These are phyloP conservation scores for Endoconidiophora polonica DNA, from an alignment of 2,329 filamentous ascomycete species.

Conservation along the genomic window DNA sequence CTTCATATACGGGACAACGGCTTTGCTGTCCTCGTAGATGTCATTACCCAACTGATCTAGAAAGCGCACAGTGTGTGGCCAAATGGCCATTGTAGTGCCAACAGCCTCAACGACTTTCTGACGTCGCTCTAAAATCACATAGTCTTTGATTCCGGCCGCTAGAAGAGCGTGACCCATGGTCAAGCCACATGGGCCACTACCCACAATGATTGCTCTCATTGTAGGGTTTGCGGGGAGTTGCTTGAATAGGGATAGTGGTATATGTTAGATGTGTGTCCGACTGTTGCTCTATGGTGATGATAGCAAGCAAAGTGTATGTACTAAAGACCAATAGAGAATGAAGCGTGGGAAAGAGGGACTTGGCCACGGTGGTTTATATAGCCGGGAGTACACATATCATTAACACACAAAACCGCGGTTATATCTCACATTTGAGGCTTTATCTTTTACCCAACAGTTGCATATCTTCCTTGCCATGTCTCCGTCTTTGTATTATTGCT, in stretches of 20 bases:
- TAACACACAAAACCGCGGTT: too few species aligned
- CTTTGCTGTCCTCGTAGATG: constrained; percentile 15
- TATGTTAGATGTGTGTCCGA: not conserved
- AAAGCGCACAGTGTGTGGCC: constrained; percentile 17
- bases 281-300: too few species aligned
- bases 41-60: constrained; percentile 18
- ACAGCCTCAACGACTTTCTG: constrained; percentile 15
- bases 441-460: too few species aligned
- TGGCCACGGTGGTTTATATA: too few species aligned
- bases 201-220: constrained; percentile 18
- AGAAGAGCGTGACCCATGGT: constrained; percentile 19
- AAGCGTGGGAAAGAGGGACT: too few species aligned
- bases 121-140: constrained; percentile 19
- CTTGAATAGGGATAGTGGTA: not conserved
- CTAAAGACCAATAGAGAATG: too few species aligned
- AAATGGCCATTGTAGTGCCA: constrained; percentile 16
- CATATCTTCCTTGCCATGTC: too few species aligned
- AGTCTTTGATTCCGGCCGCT: constrained; percentile 19
- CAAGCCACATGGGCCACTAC: constrained; percentile 23
- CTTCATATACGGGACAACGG: constrained; percentile 13
- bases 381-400: too few species aligned
- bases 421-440: too few species aligned
- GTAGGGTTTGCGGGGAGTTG: not conserved
- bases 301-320: too few species aligned
- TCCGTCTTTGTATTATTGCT: too few species aligned